Base-by-base conservation (phyloP, 441 rosid genomes). In the Gossypium gossypioides region DNA sequence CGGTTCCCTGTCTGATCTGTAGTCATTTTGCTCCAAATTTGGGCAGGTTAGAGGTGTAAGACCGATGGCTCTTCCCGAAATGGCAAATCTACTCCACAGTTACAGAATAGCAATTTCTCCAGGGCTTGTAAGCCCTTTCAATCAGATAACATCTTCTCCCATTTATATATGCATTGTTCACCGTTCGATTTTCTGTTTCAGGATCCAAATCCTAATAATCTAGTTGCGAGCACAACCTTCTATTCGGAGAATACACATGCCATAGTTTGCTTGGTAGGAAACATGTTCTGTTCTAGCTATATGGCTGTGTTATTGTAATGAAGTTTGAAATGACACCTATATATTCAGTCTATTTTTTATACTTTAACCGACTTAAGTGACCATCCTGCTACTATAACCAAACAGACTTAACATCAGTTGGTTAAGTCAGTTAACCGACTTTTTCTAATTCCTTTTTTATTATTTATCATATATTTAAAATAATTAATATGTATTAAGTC, bases 201-300 rank as follows among this genome's bases (percentile, higher is more conserved):
- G 98, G 99, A 96, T 81, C 99, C 98, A 44, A 96, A 92, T 82
- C 98, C 98, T 48, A 96, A 91, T 81, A 96, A 96, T 78, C 76
- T 96, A 75, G 91, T 96, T 69, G 98, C 91, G 12, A 87, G 98
- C 84, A 83, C 96, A 71, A 96, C 97, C 37, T 96, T 87, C 83
- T 85, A 82, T 78, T 96, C 99, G 0, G 97, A 90, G 80, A 88
- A 78, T 68, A 93, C 93, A 2, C 80, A 79, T 34, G 89, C 93
- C 54, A 90, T 91, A 94, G 91, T 93, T 48, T 96, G 99, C 83
- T 81, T 93, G 96, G 99, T 96, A 82, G 78, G 87, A 22, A 18
- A 34, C 63, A 34, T 68, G n/a, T 29, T 29, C 21, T 12, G 46
- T 69, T 73, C 63, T 61, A 68, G 73, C 73, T 69, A 46, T 24